phyloP scores from a whole-genome alignment of 148 eudicot genomes.

The Persicaria tinctoria region DNA sequence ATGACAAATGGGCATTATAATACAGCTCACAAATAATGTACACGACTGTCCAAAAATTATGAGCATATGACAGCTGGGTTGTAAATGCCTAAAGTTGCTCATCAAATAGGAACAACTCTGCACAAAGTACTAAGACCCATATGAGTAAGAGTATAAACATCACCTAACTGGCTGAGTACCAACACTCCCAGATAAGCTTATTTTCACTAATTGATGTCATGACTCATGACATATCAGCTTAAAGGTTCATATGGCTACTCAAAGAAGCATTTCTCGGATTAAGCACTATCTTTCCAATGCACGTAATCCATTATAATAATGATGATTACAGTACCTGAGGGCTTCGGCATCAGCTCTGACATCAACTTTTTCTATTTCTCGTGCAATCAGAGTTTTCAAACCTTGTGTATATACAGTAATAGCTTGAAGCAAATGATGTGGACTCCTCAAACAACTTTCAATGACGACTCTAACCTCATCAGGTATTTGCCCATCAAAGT shows the following conservation, averaged over 20 bases:
- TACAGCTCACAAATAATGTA: neutral
- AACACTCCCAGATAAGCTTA: neutral
- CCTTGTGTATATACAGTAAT: conserved; percentile 73
- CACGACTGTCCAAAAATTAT: neutral
- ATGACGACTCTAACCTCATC: conserved; percentile 66
- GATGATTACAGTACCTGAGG: conserved; percentile 58
- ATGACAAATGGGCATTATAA: neutral
- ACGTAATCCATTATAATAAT: neutral
- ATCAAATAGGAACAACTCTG: neutral
- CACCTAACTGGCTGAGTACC: neutral
- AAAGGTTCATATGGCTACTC: neutral
- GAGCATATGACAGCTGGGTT: neutral
- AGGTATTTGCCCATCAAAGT: conserved; percentile 68
- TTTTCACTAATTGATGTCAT: neutral
- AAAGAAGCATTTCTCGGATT: neutral
- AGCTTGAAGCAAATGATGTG: conserved; percentile 83
- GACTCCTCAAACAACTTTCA: conserved; percentile 67
- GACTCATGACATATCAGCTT: neutral
- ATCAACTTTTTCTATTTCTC: conserved; percentile 92
- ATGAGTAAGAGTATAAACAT: neutral
- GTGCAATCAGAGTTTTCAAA: conserved; percentile 47
- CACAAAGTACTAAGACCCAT: neutral
- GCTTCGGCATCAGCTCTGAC: conserved; percentile 98
- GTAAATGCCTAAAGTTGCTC: neutral
- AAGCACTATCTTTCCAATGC: neutral